Evolutionary conservation across 2,329 filamentous ascomycete genomes (phyloP).

Genomic region (Chaetomium olivaceum): DNA sequence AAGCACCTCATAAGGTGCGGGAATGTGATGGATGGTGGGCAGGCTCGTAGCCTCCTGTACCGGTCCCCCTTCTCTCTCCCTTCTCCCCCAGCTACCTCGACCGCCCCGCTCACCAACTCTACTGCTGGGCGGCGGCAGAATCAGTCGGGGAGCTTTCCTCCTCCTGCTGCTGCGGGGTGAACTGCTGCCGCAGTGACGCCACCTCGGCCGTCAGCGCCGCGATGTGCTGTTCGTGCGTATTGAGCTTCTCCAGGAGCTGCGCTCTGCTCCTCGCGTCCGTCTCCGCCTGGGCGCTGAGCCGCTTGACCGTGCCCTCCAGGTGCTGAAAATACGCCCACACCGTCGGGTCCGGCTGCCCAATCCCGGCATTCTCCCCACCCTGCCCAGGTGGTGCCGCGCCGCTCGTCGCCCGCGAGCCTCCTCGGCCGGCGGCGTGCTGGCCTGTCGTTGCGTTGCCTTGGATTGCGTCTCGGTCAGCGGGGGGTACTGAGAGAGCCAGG

Average conservation of each 20-base stretch:
- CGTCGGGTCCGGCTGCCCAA: slow-evolving; percentile 60
- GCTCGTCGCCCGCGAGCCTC: slow-evolving; percentile 48
- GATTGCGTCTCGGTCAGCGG: slow-evolving; percentile 37
- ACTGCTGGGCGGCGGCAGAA: slow-evolving; percentile 15
- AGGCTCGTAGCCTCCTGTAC: neutral
- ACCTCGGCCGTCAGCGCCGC: slow-evolving; percentile 30
- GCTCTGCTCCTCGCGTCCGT: slow-evolving; percentile 25
- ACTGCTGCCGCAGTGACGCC: slow-evolving; percentile 28
- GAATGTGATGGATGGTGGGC: neutral
- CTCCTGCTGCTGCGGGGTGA: slow-evolving; percentile 10
- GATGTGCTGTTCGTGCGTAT: slow-evolving; percentile 31
- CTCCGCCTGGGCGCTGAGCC: slow-evolving; percentile 28
- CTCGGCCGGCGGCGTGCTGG: slow-evolving; percentile 32
- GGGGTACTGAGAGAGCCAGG: slow-evolving; percentile 36
- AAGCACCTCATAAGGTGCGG: neutral
- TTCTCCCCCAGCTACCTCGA: neutral
- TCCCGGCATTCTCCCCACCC: slow-evolving; percentile 62
- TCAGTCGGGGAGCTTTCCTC: slow-evolving; percentile 5
- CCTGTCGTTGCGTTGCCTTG: slow-evolving; percentile 42
- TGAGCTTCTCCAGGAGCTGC: slow-evolving; percentile 32
- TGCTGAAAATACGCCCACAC: slow-evolving; percentile 73
- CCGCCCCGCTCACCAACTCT: slow-evolving; percentile 12
- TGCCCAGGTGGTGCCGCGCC: slow-evolving; percentile 21
- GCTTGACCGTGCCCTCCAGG: slow-evolving; percentile 58
- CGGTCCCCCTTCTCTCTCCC: neutral